These are phyloP conservation scores for Alternaria hordeiaustralica DNA, from an alignment of 2,329 filamentous ascomycete species.

Conservation along the genomic window DNA sequence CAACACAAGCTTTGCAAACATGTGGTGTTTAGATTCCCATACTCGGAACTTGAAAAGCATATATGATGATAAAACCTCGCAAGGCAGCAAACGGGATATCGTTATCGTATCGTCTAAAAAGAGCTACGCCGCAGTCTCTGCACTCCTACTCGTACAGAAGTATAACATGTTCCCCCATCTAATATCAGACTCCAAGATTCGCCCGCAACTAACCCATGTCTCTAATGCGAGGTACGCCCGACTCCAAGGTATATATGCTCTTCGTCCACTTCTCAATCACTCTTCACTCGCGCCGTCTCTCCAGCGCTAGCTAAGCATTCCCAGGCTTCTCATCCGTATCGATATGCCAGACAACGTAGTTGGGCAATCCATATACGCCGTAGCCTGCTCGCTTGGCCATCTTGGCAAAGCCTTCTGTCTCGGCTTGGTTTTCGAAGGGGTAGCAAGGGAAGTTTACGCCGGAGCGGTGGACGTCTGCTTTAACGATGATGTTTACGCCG, in stretches of 20 bases:
- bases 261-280: background rate
- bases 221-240: conserved; percentile 3
- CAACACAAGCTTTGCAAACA: background rate
- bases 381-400: conserved; percentile 98
- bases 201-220: background rate
- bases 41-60: background rate
- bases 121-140: background rate
- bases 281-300: background rate
- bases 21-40: background rate
- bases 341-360: conserved; percentile 98
- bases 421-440: conserved; percentile 97
- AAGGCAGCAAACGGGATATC: background rate
- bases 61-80: background rate
- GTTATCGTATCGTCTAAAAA: background rate
- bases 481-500: conserved; percentile 96
- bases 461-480: conserved; percentile 95
- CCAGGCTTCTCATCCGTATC: conserved; percentile 95
- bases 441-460: conserved; percentile 98
- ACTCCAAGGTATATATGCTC: conserved; percentile 14
- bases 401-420: conserved; percentile 97
- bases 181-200: conserved; percentile 1
- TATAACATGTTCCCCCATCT: background rate
- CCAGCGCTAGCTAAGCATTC: conserved; percentile 58
- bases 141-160: background rate
- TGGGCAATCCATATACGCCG: conserved; percentile 87